phyloP scores from a whole-genome alignment of 139 green algal species.

The Ettlia oleoabundans region DNA sequence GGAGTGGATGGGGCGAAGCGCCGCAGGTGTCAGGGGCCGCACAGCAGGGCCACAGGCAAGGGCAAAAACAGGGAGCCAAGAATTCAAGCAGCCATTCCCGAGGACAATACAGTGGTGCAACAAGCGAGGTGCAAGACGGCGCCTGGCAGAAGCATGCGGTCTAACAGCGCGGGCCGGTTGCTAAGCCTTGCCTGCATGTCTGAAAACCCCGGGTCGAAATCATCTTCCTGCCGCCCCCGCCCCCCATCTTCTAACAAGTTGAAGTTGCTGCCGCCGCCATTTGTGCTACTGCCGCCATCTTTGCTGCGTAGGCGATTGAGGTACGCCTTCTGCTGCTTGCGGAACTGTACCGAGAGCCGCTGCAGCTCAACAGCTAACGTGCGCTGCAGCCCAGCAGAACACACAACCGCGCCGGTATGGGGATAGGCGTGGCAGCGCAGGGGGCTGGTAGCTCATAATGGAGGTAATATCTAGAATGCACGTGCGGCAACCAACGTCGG shows the following conservation, averaged over 20 bases:
- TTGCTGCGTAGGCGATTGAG: conserved; percentile 79
- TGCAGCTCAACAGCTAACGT: conserved; percentile 89
- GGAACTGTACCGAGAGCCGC: conserved; percentile 84
- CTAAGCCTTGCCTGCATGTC: conserved; percentile 62
- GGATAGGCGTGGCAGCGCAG: no score
- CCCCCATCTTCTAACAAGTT: conserved; percentile 41
- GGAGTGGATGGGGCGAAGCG: no score
- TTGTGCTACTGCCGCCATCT: conserved; percentile 66
- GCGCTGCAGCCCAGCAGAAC: conserved; percentile 61
- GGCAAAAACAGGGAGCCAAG: not conserved
- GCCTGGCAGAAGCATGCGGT: no score
- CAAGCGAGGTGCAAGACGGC: not conserved
- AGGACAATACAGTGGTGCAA: not conserved
- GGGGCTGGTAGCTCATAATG: no score
- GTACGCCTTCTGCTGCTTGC: conserved; percentile 88
- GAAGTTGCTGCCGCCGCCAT: conserved; percentile 44
- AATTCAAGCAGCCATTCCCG: no score
- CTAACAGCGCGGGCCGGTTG: no score
- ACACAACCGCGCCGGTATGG: not conserved
- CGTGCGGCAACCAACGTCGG: no score
- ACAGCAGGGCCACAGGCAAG: not conserved
- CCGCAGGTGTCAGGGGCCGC: no score
- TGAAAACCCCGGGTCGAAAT: conserved; percentile 85
- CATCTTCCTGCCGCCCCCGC: conserved; percentile 19
- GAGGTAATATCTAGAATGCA: no score